Conservation (phyloP, 306 rosid species). For the Citrullus mucosospermus region DNA sequence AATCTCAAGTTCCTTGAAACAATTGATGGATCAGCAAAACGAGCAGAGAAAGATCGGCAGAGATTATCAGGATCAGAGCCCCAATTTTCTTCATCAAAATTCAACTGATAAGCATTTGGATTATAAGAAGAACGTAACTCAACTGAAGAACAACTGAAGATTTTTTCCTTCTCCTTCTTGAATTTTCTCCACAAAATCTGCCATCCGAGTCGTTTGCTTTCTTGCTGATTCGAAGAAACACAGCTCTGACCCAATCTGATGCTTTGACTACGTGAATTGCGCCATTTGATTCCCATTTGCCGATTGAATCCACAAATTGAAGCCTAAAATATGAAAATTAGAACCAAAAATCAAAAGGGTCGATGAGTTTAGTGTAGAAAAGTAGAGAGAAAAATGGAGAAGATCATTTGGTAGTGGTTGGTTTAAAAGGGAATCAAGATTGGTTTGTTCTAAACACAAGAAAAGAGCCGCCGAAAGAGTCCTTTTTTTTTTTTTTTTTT, state of each 20-base stretch:
- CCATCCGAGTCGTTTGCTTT: background rate
- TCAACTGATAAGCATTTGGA: constrained; percentile 3
- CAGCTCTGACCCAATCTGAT: constrained; percentile 3
- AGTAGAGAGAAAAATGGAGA: background rate
- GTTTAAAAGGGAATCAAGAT: background rate
- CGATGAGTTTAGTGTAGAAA: background rate
- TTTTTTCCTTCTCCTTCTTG: constrained; percentile 5
- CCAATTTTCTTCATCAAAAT: background rate
- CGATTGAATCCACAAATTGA: background rate
- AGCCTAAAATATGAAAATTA: background rate
- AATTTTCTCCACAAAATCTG: background rate
- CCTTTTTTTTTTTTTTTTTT: background rate
- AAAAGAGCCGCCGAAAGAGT: background rate
- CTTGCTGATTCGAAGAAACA: background rate
- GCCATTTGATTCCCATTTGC: constrained; percentile 8
- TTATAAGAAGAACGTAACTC: background rate
- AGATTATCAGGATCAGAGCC: background rate
- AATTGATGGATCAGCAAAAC: background rate
- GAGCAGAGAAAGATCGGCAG: constrained; percentile 12
- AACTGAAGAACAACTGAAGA: background rate
- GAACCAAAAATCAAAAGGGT: background rate
- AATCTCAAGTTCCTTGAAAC: background rate
- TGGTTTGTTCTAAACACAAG: background rate
- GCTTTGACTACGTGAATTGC: constrained; percentile 1
- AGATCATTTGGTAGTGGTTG: background rate